phyloP scores from a whole-genome alignment of 257 asterid genomes.

The Penstemon newberryi region DNA sequence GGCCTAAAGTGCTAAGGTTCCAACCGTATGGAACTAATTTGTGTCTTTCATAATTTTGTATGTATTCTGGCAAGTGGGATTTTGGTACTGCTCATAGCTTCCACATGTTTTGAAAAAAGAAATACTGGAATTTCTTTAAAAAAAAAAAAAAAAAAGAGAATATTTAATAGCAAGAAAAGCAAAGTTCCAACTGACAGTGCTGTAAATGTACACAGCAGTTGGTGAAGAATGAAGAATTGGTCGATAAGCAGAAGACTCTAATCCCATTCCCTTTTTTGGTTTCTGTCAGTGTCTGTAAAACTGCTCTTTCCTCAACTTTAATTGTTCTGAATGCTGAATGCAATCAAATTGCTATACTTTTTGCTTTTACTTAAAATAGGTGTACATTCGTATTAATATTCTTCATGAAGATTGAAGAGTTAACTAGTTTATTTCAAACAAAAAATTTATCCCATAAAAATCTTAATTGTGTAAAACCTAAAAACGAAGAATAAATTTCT shows the following conservation, averaged over 20 bases:
- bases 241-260: conserved; percentile 7
- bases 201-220: conserved; percentile 32
- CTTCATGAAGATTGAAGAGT: too few relatives aligned
- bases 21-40: too few relatives aligned
- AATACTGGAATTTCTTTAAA: conserved; percentile 16
- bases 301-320: conserved; percentile 16
- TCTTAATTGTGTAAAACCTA: neutral
- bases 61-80: conserved; percentile 16
- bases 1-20: too few relatives aligned
- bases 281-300: conserved; percentile 24
- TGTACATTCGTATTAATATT: neutral
- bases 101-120: conserved; percentile 26
- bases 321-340: conserved; percentile 20
- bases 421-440: too few relatives aligned
- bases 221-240: conserved; percentile 8
- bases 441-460: too few relatives aligned
- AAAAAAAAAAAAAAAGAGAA: conserved; percentile 26
- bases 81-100: conserved; percentile 32
- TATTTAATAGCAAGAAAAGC: conserved; percentile 24
- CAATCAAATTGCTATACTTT: conserved; percentile 1
- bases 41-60: neutral
- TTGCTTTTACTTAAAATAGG: too few relatives aligned
- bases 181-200: conserved; percentile 36
- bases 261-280: conserved; percentile 16
- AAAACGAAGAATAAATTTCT: neutral